Base-by-base conservation (phyloP, 2,329 filamentous ascomycete genomes). In the Pseudocercospora musae region DNA sequence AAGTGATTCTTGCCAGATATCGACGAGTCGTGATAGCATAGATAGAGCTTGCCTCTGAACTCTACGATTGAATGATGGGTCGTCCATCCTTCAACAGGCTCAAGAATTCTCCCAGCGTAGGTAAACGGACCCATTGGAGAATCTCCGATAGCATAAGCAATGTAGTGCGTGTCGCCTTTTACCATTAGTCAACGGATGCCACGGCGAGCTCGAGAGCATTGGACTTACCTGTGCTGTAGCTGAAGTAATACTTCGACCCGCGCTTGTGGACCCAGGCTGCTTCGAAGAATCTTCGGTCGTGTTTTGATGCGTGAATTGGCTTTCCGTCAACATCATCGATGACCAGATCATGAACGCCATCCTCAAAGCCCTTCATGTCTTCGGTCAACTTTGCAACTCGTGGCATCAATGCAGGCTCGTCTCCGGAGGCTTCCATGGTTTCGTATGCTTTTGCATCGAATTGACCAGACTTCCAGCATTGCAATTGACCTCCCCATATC, bases 41-140 rank as follows among this genome's bases (percentile, higher is more conserved):
- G 74, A 76, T 85, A 92, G 85, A 89, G 92, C 66, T 82, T 84
- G 3, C 84, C 87, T 75, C 85, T 74, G 71, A 89, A 91, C 79
- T 92, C 88, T 9, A 88, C 88, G 68, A 93, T 88, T 2, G 87
- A 90, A 74, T 92, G 90, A 77, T 92, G 90, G 59, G 90, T 93
- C 48, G 90, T 92, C 90, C 90, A 93, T 1, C 90, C 89, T 25
- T 89, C 75, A 4, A 93, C 90, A 0, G 89, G 90, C 79, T 92
- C 89, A 54, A 93, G 74, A 59, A 93, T 88, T 52, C 85, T 78
- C 0, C 90, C 89, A 0, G 80, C 82, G 65, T 91, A 92, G 0
- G 85, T 89, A 69, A 92, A 92, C 0, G 90, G 89, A 0, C 90
- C 89, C 10, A 85, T 76, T 0, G 90, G 89, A 61, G 77, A 86